phyloP scores from a whole-genome alignment of 768 basidiomycete genomes.

The Mycena latifolia region DNA sequence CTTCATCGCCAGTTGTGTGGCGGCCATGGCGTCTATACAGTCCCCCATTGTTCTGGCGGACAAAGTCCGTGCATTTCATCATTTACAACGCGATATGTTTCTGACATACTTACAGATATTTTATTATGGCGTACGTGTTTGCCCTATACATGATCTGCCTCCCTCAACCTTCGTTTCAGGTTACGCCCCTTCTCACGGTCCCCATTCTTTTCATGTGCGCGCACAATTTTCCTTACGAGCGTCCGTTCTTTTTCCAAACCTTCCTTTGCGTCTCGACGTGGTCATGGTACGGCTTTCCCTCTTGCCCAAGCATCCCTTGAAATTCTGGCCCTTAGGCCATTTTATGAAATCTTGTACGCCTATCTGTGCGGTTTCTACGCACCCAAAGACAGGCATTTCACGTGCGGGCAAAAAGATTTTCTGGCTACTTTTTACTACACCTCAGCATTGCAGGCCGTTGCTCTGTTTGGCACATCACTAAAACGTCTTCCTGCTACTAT shows the following conservation, averaged over 20 bases:
- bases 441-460: constrained; percentile 45
- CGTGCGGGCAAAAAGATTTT: constrained; percentile 59
- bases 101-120: constrained; percentile 49
- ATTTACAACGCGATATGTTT: neutral
- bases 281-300: constrained; percentile 55
- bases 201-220: constrained; percentile 62
- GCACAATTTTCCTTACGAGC: constrained; percentile 64
- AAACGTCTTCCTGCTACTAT: constrained; percentile 57
- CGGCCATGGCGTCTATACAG: constrained; percentile 38
- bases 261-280: constrained; percentile 60
- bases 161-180: constrained; percentile 37
- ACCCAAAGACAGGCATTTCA: constrained; percentile 52
- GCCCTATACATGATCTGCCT: neutral
- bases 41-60: constrained; percentile 41
- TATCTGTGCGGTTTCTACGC: constrained; percentile 41
- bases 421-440: constrained; percentile 51
- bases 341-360: constrained; percentile 46
- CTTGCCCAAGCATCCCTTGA: neutral
- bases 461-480: constrained; percentile 41
- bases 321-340: constrained; percentile 36
- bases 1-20: constrained; percentile 41
- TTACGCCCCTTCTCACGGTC: constrained; percentile 61
- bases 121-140: constrained; percentile 49
- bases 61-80: constrained; percentile 26
- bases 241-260: constrained; percentile 59